A percentile compares a stretch with the other conserved stretches of the same genome.
These are phyloP conservation scores for Neonothopanus nambi DNA, from an alignment of 1,284 basidiomycete genomes.

Conservation along the genomic window DNA sequence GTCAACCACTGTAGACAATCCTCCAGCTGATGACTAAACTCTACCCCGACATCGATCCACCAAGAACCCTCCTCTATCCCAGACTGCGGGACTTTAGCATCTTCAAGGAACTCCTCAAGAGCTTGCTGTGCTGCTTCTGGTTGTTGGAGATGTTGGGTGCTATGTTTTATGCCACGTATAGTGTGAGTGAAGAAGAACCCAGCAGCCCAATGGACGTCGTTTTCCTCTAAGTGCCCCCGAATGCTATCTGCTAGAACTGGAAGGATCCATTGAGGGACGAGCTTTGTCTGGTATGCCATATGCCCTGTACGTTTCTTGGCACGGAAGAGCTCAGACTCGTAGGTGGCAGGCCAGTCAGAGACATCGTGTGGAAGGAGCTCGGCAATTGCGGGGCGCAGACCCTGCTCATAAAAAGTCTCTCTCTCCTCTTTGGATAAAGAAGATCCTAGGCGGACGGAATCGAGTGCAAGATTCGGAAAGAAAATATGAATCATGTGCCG, in stretches of 20 bases:
- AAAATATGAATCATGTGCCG: slow-evolving; percentile 23
- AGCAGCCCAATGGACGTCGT: slow-evolving; percentile 18
- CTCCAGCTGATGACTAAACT: background rate
- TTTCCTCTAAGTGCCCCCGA: slow-evolving; percentile 15
- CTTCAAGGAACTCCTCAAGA: slow-evolving; percentile 15
- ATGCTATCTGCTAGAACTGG: slow-evolving; percentile 16
- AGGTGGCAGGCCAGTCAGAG: slow-evolving; percentile 25
- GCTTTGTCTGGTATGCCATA: slow-evolving; percentile 20
- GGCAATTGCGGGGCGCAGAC: slow-evolving; percentile 22
- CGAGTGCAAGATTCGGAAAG: slow-evolving; percentile 23
- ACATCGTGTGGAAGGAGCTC: slow-evolving; percentile 9
- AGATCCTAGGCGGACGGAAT: background rate
- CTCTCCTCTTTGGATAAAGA: slow-evolving; percentile 17
- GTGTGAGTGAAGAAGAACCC: slow-evolving; percentile 26
- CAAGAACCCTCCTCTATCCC: background rate
- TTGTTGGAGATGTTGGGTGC: slow-evolving; percentile 22
- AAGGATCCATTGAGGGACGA: slow-evolving; percentile 13
- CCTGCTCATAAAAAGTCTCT: slow-evolving; percentile 25
- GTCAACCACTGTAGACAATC: background rate
- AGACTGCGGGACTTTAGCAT: slow-evolving; percentile 5
- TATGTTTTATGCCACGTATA: slow-evolving; percentile 27
- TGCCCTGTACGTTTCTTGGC: slow-evolving; percentile 17
- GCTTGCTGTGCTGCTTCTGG: slow-evolving; percentile 7
- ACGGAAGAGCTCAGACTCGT: slow-evolving; percentile 20
- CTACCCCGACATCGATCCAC: slow-evolving; percentile 6